Conservation (phyloP, 1,284 basidiomycete species). For the Neonothopanus nambi region DNA sequence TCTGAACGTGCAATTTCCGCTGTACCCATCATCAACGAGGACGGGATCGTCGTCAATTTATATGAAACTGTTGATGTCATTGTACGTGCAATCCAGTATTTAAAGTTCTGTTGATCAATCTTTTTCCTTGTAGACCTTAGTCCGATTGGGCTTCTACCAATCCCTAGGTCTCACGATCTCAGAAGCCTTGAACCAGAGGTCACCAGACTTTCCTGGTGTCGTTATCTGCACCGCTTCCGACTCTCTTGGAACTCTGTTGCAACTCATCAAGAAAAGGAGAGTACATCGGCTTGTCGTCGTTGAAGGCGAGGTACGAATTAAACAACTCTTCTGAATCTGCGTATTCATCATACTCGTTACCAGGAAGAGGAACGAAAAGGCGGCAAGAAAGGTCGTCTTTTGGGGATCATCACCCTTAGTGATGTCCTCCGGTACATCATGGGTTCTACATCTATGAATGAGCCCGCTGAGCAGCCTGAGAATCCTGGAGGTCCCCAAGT, state of each 20-base stretch:
- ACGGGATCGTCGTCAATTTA: constrained; percentile 93
- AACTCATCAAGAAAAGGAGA: constrained; percentile 89
- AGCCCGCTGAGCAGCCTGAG: constrained; percentile 31
- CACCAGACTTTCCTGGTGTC: constrained; percentile 93
- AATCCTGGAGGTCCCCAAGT: constrained; percentile 24
- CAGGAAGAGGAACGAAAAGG: constrained; percentile 76
- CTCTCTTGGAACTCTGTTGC: constrained; percentile 90
- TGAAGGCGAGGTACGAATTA: constrained; percentile 68
- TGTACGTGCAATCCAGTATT: constrained; percentile 50
- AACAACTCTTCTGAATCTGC: neutral
- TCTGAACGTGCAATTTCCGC: constrained; percentile 95
- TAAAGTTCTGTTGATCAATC: neutral
- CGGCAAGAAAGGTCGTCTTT: constrained; percentile 80
- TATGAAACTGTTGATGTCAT: constrained; percentile 99
- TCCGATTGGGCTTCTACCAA: constrained; percentile 93
- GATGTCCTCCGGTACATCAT: constrained; percentile 90
- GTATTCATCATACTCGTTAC: constrained; percentile 17
- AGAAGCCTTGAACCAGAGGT: constrained; percentile 89
- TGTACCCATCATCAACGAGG: constrained; percentile 93
- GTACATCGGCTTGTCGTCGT: constrained; percentile 95
- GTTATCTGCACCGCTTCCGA: constrained; percentile 95
- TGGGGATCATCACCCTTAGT: constrained; percentile 89
- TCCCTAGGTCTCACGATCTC: constrained; percentile 94
- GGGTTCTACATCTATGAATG: constrained; percentile 56
- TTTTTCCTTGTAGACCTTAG: constrained; percentile 70